phyloP scores from a whole-genome alignment of 176 grass and related monocot species.

The Eragrostis nindensis region DNA sequence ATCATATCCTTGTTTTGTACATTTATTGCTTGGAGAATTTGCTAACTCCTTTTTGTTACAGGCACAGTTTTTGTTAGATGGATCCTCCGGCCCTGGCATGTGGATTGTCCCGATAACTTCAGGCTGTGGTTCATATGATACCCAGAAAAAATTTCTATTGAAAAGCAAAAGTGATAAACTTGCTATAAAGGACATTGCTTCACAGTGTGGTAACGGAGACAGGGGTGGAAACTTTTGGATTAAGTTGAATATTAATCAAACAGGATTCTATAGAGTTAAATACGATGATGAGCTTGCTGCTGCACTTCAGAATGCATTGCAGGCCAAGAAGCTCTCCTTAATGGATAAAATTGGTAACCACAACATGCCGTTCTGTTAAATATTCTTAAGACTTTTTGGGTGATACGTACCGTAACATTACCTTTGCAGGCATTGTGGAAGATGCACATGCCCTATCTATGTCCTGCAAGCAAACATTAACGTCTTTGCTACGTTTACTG shows the following conservation, averaged over 20 bases:
- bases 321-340: constrained; percentile 64
- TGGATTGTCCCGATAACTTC: constrained; percentile 85
- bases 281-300: constrained; percentile 78
- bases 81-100: constrained; percentile 56
- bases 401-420: constrained; percentile 28
- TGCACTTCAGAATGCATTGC: constrained; percentile 69
- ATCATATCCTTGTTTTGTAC: neutral
- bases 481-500: constrained; percentile 71
- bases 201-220: constrained; percentile 37
- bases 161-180: constrained; percentile 71
- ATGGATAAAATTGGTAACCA: constrained; percentile 86
- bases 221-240: constrained; percentile 66
- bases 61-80: constrained; percentile 86
- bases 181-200: constrained; percentile 48
- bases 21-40: constrained; percentile 19
- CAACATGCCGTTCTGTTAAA: constrained; percentile 3
- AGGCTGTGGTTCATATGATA: constrained; percentile 59
- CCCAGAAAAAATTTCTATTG: constrained; percentile 60
- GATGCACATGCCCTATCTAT: constrained; percentile 76
- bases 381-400: neutral
- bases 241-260: constrained; percentile 83
- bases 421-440: constrained; percentile 73
- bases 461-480: constrained; percentile 67
- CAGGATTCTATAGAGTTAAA: constrained; percentile 86
- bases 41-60: constrained; percentile 42